Base-by-base conservation (phyloP, 208 protist species). In the Sergeia podlipaevii region DNA sequence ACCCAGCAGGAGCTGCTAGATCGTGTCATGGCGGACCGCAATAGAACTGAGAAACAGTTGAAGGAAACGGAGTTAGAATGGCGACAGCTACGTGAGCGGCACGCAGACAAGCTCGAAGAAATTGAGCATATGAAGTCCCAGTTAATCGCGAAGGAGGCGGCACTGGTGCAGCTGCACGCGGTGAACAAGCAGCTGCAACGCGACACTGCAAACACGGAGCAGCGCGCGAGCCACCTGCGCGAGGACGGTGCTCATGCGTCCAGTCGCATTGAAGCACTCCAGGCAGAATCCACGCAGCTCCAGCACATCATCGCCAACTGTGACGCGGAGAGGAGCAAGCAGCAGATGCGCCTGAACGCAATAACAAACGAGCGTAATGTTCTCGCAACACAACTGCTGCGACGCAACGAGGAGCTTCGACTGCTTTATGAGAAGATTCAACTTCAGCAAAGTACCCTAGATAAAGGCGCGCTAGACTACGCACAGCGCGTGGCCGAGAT, bases 401-500 rank as follows among this genome's bases (percentile, higher is more conserved):
- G 93, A 11, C 81, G 97, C 51, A 98, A 98, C 67, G 97, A 99
- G 56, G 98, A 99, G 71, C 81, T 99, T 13, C 64, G 85, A 5
- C 62, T 99, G 21, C 75, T 99, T 6, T 98, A 98, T 68, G 97
- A 98, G 47, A 99, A 99, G 75, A 91, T 99, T 37, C 91, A 90
- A 44, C 91, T 99, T 21, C 91, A 98, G 52, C 80, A 99, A 65
- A 89, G 80, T 21, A 93, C 78, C 15, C 67, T 99, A 11, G 72
- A 80, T 26, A 97, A 98, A 45, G 98, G 98, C 3, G 97, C 96
- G 44, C 42, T 49, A 17, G 95, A 99, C 55, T 99, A 99, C 75
- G 64, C 72, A 27, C 71, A 94, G 42, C 70, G 85, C 6, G 41
- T 97, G 20, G 61, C 86, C 11, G 91, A 97, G 45, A 94, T 99